These are phyloP conservation scores for Zygosaccharomyces gambellarensis DNA, from an alignment of 805 yeast genomes.

Conservation along the genomic window DNA sequence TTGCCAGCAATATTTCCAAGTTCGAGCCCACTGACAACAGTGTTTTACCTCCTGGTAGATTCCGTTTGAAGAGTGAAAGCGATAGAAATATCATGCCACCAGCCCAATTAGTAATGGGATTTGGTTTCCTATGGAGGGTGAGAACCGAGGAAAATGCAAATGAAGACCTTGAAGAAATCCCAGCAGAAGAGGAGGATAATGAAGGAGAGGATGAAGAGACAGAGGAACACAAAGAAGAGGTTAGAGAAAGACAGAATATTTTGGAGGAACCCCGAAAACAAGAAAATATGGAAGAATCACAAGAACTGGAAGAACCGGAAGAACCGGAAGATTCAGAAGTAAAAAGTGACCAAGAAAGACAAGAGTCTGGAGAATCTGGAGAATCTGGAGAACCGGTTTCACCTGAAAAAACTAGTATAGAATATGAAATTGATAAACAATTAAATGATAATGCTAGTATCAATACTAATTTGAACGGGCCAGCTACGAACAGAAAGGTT, in stretches of 20 bases:
- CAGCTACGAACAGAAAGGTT: constrained; percentile 40
- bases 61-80: constrained; percentile 48
- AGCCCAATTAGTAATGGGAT: constrained; percentile 83
- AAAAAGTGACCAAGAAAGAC: background rate
- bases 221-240: background rate
- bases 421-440: background rate
- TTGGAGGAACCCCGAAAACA: no score
- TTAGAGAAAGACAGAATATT: no score
- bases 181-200: constrained; percentile 10
- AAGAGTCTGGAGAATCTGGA: background rate
- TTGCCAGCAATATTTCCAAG: constrained; percentile 63
- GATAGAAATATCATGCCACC: constrained; percentile 66
- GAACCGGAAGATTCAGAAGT: background rate
- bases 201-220: constrained; percentile 8
- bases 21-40: constrained; percentile 50
- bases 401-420: background rate
- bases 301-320: background rate
- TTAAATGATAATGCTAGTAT: background rate
- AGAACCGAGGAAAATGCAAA: constrained; percentile 39
- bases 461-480: constrained; percentile 19
- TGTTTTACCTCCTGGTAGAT: constrained; percentile 56
- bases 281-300: no score
- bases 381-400: background rate
- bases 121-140: constrained; percentile 71
- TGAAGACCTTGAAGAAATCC: constrained; percentile 8